Evolutionary conservation across 345 rosid species (phyloP), one percentile per base, ranked within the genome.

Genomic region (Camelina neglecta): DNA sequence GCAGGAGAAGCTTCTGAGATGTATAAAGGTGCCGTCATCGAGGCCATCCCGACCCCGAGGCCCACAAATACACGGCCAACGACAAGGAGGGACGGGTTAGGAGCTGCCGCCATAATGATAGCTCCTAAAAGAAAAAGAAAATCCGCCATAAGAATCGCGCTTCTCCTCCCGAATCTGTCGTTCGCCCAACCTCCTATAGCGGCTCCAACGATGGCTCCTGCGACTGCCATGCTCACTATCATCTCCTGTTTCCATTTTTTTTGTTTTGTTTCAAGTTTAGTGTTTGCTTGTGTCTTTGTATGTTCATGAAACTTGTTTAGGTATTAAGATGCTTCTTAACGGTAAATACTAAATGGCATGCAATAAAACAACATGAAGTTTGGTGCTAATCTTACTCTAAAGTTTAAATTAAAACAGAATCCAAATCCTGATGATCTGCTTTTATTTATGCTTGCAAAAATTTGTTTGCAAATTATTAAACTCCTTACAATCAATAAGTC

Each of bases 1-100:
- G 96, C 88, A 0, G 98, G 98, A 16, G 98, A 93, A 18, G 93
- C 92, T 78, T 93, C 98, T 1, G 97, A 91, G 35, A 93, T 93
- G 79, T 93, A 93, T 7, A 93, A 85, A 21, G 98, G 98, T 8
- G 98, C 36, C 2, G 98, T 91, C 92, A 93, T 87, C 0, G 98
- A 93, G 7, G 97, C 97, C 98, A 93, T 93, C 15, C 98, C 97
- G 0, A 91, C 97, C 6, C 98, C 98, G 6, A 89, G 73, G 0
- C 98, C 96, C 0, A 91, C 97, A n/a, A 93, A 87, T 15, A 91
- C 79, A 48, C 98, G 85, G 11, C 98, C 96, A 1, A 81, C 1
- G 16, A 93, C 90, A 50, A 91, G 83, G 20, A 85, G 73, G 47
- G 83, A 67, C 0, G 98, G 96, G 67, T 75, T 69, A 38, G 85